Conservation (phyloP, 345 rosid species). For the Mangifera indica region DNA sequence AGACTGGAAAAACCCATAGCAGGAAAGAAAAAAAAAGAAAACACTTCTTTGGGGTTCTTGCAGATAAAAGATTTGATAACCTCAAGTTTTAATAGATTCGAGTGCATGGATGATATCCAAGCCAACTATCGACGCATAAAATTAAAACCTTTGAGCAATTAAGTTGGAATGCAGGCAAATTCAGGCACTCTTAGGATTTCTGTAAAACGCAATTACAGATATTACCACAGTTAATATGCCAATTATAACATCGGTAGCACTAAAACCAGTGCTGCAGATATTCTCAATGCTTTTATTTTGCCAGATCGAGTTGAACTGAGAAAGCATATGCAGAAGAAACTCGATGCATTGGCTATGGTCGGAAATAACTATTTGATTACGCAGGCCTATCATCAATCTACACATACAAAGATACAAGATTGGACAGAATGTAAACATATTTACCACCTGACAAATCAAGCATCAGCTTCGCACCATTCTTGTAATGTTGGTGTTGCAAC, state of each 20-base stretch:
- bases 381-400: not conserved
- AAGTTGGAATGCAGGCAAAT: not conserved
- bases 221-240: not conserved
- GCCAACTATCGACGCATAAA: not conserved
- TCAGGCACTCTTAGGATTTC: not conserved
- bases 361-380: not conserved
- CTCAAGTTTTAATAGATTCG: too few relatives aligned
- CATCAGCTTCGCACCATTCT: slow-evolving; percentile 54
- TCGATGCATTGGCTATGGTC: not conserved
- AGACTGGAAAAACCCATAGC: too few relatives aligned
- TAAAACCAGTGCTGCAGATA: not conserved
- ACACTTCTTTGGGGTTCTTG: too few relatives aligned
- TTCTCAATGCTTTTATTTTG: not conserved
- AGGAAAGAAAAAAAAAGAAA: too few relatives aligned
- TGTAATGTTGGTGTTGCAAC: slow-evolving; percentile 54
- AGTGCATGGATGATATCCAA: too few relatives aligned
- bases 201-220: not conserved
- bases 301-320: not conserved
- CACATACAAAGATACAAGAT: not conserved
- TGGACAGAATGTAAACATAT: not conserved
- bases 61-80: too few relatives aligned
- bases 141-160: not conserved
- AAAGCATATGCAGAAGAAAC: not conserved
- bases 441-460: slow-evolving; percentile 16
- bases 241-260: not conserved